Base-by-base conservation (phyloP, 2,329 filamentous ascomycete species). In the Paecilomyces variotii region DNA sequence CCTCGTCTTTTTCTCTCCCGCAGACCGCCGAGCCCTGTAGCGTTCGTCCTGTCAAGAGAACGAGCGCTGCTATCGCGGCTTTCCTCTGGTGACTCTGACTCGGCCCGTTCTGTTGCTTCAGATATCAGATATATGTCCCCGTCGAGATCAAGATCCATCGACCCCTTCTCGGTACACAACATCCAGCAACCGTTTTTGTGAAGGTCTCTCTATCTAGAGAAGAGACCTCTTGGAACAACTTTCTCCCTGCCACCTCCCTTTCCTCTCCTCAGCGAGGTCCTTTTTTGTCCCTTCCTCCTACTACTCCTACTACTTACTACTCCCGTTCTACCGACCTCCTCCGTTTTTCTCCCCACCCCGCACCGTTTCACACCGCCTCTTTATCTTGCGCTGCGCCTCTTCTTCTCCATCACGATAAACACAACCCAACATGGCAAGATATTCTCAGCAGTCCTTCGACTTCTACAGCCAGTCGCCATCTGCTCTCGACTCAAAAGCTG, bases 381-480 rank as follows among this genome's bases (percentile, higher is more conserved):
- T 61, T 50, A 54, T 49, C 49, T 19, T 51, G 57, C 51, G 53
- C 26, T 60, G 39, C 34, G 56, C 39, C 35, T 57, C 35, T 45
- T 45, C 50, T 51, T 54, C 56, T 59, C 58, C 54, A 19, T 45
- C 39, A 45, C 39, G 56, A 61, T 45, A 56, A 53, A 65, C 64
- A 66, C 65, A 63, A 7, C 12, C 39, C 65, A 65, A 59, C 59
- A 76, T 77, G 74, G 73, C 76, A 62, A 72, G 73, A 66, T 79
- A 77, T 69, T 74, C 74, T 61, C 74, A 77, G 64, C 71, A 71
- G 57, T 70, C 71, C 54, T 76, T 72, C 62, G 72, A 77, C 58
- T 75, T 75, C 64, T 78, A 78, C 63, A 73, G 73, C 63, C 74
- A 75, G 62, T 70, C 75, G 59, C 72, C 76, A 27, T 74, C 76